Percentiles rank a stretch among this genome's conserved stretches.
Conservation (phyloP, 192 early-diverging fungal genomes). For the Backusella macrospora region DNA sequence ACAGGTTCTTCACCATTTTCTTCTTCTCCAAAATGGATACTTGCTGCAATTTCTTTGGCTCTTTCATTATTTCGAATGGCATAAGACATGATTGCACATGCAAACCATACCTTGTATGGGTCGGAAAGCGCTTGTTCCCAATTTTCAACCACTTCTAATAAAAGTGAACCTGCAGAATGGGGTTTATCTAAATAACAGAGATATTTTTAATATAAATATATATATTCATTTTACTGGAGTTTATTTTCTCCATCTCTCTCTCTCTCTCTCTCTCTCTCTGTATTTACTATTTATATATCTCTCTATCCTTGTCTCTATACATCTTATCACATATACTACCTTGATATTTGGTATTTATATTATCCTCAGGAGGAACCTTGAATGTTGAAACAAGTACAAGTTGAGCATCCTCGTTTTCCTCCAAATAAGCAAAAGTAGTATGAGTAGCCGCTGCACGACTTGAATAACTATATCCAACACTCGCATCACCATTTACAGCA, state of each 20-base stretch:
- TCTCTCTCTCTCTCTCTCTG: background rate
- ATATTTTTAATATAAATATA: conserved; percentile 6
- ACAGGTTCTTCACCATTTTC: conserved; percentile 79
- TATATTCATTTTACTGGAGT: background rate
- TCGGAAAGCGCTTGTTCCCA: conserved; percentile 74
- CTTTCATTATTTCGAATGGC: conserved; percentile 72
- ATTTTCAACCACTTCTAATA: conserved; percentile 81
- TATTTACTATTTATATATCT: background rate
- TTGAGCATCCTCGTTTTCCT: conserved; percentile 88
- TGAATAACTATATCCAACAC: conserved; percentile 60
- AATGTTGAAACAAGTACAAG: conserved; percentile 85
- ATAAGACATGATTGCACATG: conserved; percentile 79
- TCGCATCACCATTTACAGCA: conserved; percentile 63
- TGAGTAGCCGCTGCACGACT: conserved; percentile 85
- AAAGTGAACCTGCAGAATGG: conserved; percentile 84
- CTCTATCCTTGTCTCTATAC: background rate
- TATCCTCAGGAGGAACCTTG: conserved; percentile 75
- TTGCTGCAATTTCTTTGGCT: conserved; percentile 78
- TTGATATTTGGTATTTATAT: conserved; percentile 53
- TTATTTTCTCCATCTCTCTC: background rate
- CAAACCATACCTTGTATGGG: conserved; percentile 90
- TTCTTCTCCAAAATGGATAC: conserved; percentile 75
- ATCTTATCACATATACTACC: conserved; percentile 42
- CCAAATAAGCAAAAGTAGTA: conserved; percentile 76
- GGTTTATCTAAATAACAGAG: conserved; percentile 44